These are phyloP conservation scores for Triticum monococcum DNA, from an alignment of 176 grass and related monocot species.

Conservation along the genomic window DNA sequence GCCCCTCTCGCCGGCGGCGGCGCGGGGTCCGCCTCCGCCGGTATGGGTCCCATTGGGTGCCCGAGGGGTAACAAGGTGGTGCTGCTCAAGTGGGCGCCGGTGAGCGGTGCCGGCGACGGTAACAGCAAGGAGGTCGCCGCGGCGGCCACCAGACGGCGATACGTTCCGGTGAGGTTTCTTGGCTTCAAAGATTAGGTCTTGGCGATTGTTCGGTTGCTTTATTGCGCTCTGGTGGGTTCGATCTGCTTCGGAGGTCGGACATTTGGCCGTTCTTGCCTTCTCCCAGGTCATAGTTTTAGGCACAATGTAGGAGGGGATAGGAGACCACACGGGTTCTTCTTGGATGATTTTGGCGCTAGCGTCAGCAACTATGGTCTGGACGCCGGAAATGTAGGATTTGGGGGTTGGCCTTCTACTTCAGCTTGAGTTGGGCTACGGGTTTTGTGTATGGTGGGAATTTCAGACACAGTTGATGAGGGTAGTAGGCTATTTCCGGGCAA, in stretches of 20 bases:
- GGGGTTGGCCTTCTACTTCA: not conserved
- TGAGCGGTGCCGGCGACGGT: constrained; percentile 7
- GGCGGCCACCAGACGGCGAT: constrained; percentile 49
- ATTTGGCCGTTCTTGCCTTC: not conserved
- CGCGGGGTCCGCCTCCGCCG: not conserved
- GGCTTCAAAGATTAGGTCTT: not conserved
- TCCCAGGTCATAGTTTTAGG: not conserved
- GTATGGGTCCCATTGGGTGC: not conserved
- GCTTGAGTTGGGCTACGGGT: constrained; percentile 16
- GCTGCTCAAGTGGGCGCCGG: constrained; percentile 79
- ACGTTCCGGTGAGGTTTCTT: constrained; percentile 54
- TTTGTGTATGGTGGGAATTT: not conserved
- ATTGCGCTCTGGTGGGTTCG: not conserved
- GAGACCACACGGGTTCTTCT: not conserved
- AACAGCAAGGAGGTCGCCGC: constrained; percentile 7
- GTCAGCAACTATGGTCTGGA: not conserved
- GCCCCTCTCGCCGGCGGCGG: constrained; percentile 42
- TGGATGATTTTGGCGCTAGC: not conserved
- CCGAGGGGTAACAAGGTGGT: constrained; percentile 36
- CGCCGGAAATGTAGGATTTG: not conserved
- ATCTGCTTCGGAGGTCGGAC: not conserved
- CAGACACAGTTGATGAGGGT: not conserved
- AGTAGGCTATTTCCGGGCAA: not conserved
- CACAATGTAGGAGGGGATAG: not conserved
- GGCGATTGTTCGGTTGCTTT: not conserved